phyloP scores from a whole-genome alignment of 345 rosid species.

The Euphorbia peplus region DNA sequence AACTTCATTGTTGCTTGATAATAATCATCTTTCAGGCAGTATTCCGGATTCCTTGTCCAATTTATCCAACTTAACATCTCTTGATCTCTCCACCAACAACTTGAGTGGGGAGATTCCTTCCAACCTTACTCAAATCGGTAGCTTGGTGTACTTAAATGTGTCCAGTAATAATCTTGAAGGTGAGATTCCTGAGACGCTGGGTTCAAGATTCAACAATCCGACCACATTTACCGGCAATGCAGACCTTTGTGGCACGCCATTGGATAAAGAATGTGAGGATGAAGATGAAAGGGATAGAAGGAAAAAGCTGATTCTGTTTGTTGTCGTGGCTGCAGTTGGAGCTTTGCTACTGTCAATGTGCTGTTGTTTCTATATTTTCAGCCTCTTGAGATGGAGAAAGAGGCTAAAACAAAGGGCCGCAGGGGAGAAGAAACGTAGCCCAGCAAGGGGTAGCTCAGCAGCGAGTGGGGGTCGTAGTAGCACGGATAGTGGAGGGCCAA shows the following conservation, averaged over 20 bases:
- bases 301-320: conserved; percentile 56
- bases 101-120: conserved; percentile 70
- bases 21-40: conserved; percentile 63
- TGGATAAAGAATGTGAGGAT: conserved; percentile 43
- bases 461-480: conserved; percentile 78
- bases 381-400: conserved; percentile 82
- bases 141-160: conserved; percentile 63
- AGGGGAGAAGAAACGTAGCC: conserved; percentile 86
- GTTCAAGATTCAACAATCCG: conserved; percentile 56
- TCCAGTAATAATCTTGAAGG: conserved; percentile 72
- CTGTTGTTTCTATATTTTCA: conserved; percentile 82
- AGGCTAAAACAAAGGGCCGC: conserved; percentile 59
- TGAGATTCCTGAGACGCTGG: conserved; percentile 57
- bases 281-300: conserved; percentile 38
- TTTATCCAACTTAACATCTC: conserved; percentile 48
- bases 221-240: conserved; percentile 54
- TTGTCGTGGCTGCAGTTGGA: conserved; percentile 52
- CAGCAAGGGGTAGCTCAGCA: conserved; percentile 75
- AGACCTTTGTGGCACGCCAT: conserved; percentile 71
- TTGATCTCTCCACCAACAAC: conserved; percentile 81
- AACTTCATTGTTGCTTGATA: conserved; percentile 47
- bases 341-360: conserved; percentile 57
- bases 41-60: conserved; percentile 60
- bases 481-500: conserved; percentile 79
- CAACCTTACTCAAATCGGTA: conserved; percentile 41